Evolutionary conservation across 2,329 filamentous ascomycete genomes (phyloP).

Genomic region (Chrysoporthe deuterocubensis): DNA sequence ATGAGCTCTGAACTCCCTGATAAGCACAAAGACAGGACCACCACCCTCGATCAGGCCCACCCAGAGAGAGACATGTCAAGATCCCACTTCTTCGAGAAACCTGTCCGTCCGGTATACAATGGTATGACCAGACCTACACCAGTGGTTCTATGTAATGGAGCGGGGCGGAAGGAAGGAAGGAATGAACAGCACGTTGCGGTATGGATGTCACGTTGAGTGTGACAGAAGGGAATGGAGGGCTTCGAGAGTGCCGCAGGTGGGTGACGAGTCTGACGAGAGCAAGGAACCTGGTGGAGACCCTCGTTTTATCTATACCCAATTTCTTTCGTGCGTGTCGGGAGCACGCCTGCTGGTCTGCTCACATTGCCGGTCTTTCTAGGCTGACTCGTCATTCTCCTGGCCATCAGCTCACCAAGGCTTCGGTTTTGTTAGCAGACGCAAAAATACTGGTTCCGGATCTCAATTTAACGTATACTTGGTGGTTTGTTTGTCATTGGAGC

Average conservation of each 20-base stretch:
- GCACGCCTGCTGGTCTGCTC: background rate
- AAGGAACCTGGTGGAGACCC: slow-evolving; percentile 4
- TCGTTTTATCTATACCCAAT: slow-evolving; percentile 27
- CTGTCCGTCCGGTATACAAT: background rate
- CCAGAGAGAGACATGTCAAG: background rate
- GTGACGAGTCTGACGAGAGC: background rate
- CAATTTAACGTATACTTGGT: background rate
- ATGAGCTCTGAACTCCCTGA: slow-evolving; percentile 44
- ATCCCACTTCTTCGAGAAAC: background rate
- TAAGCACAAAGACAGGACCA: background rate
- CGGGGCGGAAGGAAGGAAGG: background rate
- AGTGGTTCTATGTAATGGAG: background rate
- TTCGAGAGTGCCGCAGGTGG: background rate
- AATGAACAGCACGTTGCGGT: background rate
- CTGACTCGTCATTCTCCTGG: slow-evolving; percentile 1
- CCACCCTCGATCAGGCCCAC: too few relatives aligned
- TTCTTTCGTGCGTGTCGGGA: slow-evolving; percentile 3
- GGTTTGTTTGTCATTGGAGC: background rate
- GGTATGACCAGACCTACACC: background rate
- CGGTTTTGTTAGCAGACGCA: background rate
- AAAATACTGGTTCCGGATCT: slow-evolving; percentile 2
- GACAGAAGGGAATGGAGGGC: background rate
- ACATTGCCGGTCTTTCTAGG: background rate
- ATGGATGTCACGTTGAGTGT: too few relatives aligned
- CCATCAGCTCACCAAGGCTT: background rate